A percentile compares a stretch with the other conserved stretches of the same genome.
phyloP scores from a whole-genome alignment of 108 stramenopile genomes.

The Cyclotella choctawhatcheeana region DNA sequence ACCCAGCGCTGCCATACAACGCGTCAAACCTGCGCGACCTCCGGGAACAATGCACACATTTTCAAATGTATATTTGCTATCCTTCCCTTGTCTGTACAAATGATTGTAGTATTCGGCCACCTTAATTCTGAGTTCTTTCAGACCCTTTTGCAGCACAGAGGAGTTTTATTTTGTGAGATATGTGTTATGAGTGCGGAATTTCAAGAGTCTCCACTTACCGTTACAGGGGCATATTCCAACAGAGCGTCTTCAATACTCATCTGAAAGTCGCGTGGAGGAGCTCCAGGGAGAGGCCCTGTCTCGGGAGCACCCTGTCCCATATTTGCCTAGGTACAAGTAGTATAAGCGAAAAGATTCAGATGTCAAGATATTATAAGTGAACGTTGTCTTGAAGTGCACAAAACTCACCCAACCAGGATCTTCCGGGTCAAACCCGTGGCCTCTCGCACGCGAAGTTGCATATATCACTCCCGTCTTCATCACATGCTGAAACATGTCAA shows the following conservation, averaged over 20 bases:
- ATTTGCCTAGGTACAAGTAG: background rate
- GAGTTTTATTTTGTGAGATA: background rate
- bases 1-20: slow-evolving; percentile 54
- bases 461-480: slow-evolving; percentile 60
- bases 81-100: slow-evolving; percentile 53
- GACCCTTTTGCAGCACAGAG: background rate
- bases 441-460: slow-evolving; percentile 43
- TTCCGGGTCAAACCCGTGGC: slow-evolving; percentile 26
- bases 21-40: slow-evolving; percentile 53
- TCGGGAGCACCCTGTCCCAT: slow-evolving; percentile 60
- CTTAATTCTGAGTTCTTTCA: slow-evolving; percentile 32
- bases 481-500: slow-evolving; percentile 53
- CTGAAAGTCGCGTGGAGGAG: slow-evolving; percentile 45
- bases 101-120: slow-evolving; percentile 53
- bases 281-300: slow-evolving; percentile 44
- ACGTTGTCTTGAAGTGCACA: background rate
- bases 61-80: slow-evolving; percentile 48
- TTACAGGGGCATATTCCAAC: slow-evolving; percentile 54
- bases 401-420: slow-evolving; percentile 31
- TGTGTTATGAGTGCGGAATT: background rate
- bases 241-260: slow-evolving; percentile 49
- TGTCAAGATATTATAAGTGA: no score
- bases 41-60: slow-evolving; percentile 64
- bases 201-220: background rate
- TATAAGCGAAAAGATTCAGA: no score